Evolutionary conservation across 129 eudicot species (phyloP), one percentile per base, ranked within the genome.

Genomic region (Silybum marianum): DNA sequence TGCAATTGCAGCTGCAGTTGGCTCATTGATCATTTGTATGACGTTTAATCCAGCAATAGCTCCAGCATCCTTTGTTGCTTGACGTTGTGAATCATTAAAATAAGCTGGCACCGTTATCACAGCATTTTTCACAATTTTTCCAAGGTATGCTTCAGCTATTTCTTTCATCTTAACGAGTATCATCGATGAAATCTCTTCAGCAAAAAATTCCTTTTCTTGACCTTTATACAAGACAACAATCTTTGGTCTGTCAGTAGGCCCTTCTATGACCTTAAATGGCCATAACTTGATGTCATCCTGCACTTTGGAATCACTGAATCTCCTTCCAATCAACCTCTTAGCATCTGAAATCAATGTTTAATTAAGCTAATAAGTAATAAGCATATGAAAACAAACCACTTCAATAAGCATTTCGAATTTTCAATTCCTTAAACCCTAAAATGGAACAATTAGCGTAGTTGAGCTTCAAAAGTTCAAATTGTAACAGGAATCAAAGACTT

Each of bases 141-240:
- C 40, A 36, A 36, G 9, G 9, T 36, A 36, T 36, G 40, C 40
- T 1, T 36, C 40, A 36, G 40, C 40, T 0, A 36, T 36, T 36
- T 36, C 40, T 36, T 36, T 36, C 40, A 81, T 81, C 74, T 81
- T 81, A 32, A 48, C 69, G 2, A 81, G 79, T 28, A 83, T 28
- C 82, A 83, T 71, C 6, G 86, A 77, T 6, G 86, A 83, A 26
- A 83, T 83, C 71, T 83, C 86, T 78, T 83, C 78, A 0, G 82
- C 86, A 10, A 72, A 42, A 71, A 83, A 74, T 19, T 63, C 38
- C 68, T 74, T 81, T 18, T 73, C 38, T 74, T 81, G 7, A n/a
- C 75, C 84, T 9, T 40, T 40, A 40, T 40, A 40, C 12, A 51
- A 10, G 69, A 81, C 84, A 63, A 81, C 80, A 26, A 81, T 74